phyloP scores from a whole-genome alignment of 176 grass and related monocot genomes.

The Oryza meridionalis region DNA sequence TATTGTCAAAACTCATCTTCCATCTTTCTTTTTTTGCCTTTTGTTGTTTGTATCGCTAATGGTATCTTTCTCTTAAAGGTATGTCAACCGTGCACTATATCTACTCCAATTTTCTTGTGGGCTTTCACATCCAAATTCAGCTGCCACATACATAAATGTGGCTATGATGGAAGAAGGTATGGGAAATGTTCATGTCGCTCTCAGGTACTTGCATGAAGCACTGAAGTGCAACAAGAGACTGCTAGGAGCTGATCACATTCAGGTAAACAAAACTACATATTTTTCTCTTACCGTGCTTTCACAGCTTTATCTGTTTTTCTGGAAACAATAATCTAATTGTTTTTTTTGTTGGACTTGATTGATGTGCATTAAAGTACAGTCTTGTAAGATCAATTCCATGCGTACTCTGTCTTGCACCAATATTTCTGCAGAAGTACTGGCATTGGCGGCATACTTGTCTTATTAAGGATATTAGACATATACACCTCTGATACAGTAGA shows the following conservation, averaged over 20 bases:
- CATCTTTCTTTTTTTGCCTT: constrained; percentile 4
- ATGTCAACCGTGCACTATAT: constrained; percentile 95
- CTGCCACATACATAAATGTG: constrained; percentile 99
- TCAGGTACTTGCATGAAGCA: constrained; percentile 97
- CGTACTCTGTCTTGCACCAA: constrained; percentile 11
- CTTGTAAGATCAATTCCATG: neutral
- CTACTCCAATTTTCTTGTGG: constrained; percentile 97
- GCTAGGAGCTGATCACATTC: constrained; percentile 97
- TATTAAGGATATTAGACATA: constrained; percentile 4
- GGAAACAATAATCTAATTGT: neutral
- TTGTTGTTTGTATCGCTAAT: constrained; percentile 22
- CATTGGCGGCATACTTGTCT: constrained; percentile 6
- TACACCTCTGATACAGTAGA: constrained; percentile 28
- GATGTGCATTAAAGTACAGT: neutral
- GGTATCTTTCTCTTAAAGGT: constrained; percentile 63
- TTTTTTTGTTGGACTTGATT: constrained; percentile 9
- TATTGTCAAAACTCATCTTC: constrained; percentile 14
- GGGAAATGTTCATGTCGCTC: constrained; percentile 98
- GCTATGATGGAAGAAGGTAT: constrained; percentile 99
- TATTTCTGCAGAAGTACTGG: constrained; percentile 17
- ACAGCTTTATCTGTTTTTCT: constrained; percentile 20
- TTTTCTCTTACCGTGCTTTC: constrained; percentile 36
- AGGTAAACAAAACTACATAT: constrained; percentile 52
- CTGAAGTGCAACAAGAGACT: constrained; percentile 99
- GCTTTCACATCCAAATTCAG: constrained; percentile 97